phyloP scores from a whole-genome alignment of 2,329 filamentous ascomycete species.

The Fusarium sp. region DNA sequence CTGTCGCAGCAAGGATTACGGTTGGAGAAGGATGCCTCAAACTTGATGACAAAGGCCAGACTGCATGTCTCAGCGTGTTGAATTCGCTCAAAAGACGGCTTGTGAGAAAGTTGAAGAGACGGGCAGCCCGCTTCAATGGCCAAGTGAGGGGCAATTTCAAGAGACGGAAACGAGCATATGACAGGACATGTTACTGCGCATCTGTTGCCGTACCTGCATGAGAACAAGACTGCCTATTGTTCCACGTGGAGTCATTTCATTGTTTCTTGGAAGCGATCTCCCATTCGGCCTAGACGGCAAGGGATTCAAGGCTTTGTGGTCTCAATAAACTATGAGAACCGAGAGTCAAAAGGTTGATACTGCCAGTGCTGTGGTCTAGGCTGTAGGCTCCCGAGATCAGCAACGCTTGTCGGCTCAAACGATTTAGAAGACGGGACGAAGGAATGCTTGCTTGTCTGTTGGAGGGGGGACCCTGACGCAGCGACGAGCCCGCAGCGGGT shows the following conservation, averaged over 20 bases:
- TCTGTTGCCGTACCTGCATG: slow-evolving; percentile 41
- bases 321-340: slow-evolving; percentile 10
- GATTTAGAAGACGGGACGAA: slow-evolving; percentile 30
- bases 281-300: not conserved
- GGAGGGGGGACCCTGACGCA: slow-evolving; percentile 37
- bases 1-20: slow-evolving; percentile 17
- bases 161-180: slow-evolving; percentile 13
- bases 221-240: slow-evolving; percentile 14
- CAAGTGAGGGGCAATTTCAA: not conserved
- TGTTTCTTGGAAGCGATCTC: slow-evolving; percentile 16
- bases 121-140: slow-evolving; percentile 2
- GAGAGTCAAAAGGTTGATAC: slow-evolving; percentile 4
- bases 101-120: slow-evolving; percentile 5
- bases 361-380: slow-evolving; percentile 33
- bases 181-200: slow-evolving; percentile 12
- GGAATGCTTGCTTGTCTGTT: slow-evolving; percentile 27
- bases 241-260: slow-evolving; percentile 40
- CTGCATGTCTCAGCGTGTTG: slow-evolving; percentile 21
- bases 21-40: slow-evolving; percentile 14
- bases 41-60: slow-evolving; percentile 27
- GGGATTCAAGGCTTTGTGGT: slow-evolving; percentile 18
- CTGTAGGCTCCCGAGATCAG: slow-evolving; percentile 42
- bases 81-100: slow-evolving; percentile 7
- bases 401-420: slow-evolving; percentile 34
- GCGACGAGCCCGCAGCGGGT: slow-evolving; percentile 26